Evolutionary conservation across 768 basidiomycete species (phyloP).

Genomic region (Phylloporus scabripes): DNA sequence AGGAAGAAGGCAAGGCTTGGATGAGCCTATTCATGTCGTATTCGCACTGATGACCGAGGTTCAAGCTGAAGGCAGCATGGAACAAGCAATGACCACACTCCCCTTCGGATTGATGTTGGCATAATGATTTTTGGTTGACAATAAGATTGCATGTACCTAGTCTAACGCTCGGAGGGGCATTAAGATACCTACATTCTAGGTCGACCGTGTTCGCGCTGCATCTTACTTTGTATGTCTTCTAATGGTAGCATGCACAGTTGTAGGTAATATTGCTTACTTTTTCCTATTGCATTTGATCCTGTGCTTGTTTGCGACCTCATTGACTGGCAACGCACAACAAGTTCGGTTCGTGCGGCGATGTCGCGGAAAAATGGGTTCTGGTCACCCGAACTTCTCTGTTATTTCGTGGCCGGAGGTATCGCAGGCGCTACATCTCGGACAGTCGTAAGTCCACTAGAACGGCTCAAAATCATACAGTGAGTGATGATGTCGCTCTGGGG

Average conservation of each 20-base stretch:
- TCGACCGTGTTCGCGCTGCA: neutral
- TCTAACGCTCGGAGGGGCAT: too few species aligned
- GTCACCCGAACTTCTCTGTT: conserved; percentile 34
- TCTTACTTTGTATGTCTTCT: too few species aligned
- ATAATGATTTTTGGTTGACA: too few species aligned
- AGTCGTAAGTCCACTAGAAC: conserved; percentile 86
- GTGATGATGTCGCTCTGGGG: conserved; percentile 25
- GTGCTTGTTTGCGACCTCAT: conserved; percentile 6
- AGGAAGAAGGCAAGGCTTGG: conserved; percentile 61
- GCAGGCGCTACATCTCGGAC: conserved; percentile 75
- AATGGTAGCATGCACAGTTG: neutral
- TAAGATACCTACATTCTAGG: neutral
- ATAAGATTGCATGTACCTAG: too few species aligned
- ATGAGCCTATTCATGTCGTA: conserved; percentile 16
- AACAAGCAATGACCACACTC: neutral
- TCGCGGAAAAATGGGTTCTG: conserved; percentile 27
- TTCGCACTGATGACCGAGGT: too few species aligned
- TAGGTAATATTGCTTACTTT: neutral
- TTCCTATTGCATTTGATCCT: conserved; percentile 2
- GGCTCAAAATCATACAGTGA: conserved; percentile 95
- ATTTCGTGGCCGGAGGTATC: conserved; percentile 51
- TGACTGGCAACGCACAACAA: conserved; percentile 1
- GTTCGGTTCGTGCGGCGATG: conserved; percentile 16
- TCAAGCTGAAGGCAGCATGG: neutral
- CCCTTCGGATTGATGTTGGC: neutral